Evolutionary conservation across 805 yeast species (phyloP), one percentile per base, ranked within the genome.

Genomic region (Candida loeiensis): DNA sequence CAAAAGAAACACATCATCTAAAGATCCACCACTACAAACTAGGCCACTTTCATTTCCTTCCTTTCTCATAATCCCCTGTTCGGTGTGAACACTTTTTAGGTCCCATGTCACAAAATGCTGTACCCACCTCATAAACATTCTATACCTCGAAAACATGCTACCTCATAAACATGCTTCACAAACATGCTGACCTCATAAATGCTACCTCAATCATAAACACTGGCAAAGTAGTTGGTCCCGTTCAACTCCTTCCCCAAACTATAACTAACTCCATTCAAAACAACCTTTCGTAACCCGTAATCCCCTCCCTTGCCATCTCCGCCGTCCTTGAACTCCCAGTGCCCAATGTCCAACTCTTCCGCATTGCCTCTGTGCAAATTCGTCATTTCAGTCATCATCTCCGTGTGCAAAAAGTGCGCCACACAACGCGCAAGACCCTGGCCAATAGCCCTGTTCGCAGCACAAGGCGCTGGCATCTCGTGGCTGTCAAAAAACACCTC

Each of bases 301-400:
- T 28, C 38, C 21, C 33, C 29, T 15, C 4, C 28, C 3, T 15
- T 22, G 4, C 55, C 61, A 38, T 55, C 63, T 12, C 71, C 73
- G 34, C 68, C 74, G 40, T 63, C 63, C 33, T 62, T 51, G 34
- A 55, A 56, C 17, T 53, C 54, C 15, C 41, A 46, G 8, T 34
- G 42, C 9, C 58, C 60, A 22, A 61, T 51, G 3, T 51, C 54
- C 8, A 55, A 50, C 22, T 55, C 62, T 45, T 69, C 74, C 1
- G 74, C 74, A 45, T 67, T 54, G 1, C 73, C 74, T 13, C 74
- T 48, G 44, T 64, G 55, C 36, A 69, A 54, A 40, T 59, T 59
- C 31, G 58, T 49, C 55, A 67, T 49, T 14, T 38, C 26, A 6
- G 46, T 47, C n/a, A 57, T 45, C 9, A 66, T 51, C n/a, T 65